Evolutionary conservation across 768 basidiomycete genomes (phyloP).

Genomic region (Tricholoma sp.): DNA sequence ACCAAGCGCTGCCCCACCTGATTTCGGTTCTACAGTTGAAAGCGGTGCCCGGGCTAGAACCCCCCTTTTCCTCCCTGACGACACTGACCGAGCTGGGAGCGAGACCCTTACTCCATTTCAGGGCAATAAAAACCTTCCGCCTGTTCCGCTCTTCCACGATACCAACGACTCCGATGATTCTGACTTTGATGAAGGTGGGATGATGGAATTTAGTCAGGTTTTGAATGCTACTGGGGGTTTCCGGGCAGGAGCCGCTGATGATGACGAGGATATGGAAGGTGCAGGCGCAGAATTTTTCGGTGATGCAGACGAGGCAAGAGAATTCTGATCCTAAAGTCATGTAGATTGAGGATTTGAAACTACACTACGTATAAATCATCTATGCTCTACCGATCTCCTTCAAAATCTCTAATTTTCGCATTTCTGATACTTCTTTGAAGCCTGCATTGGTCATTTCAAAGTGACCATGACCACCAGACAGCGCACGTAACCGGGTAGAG

Average conservation of each 20-base stretch:
- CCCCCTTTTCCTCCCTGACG: conserved; percentile 74
- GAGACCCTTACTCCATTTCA: conserved; percentile 32
- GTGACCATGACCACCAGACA: conserved; percentile 76
- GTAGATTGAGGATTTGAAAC: conserved; percentile 2
- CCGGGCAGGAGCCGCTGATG: conserved; percentile 55
- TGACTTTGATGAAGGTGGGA: conserved; percentile 39
- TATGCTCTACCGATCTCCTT: conserved; percentile 74
- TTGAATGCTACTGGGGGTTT: conserved; percentile 54
- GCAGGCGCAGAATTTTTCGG: conserved; percentile 68
- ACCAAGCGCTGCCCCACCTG: conserved; percentile 28
- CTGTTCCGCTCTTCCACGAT: conserved; percentile 22
- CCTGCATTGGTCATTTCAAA: conserved; percentile 82
- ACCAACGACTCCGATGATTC: conserved; percentile 26
- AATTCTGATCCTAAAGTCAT: conserved; percentile 35
- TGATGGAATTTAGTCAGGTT: conserved; percentile 75
- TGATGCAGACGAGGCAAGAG: conserved; percentile 75
- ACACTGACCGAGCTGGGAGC: conserved; percentile 31
- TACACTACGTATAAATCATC: conserved; percentile 11
- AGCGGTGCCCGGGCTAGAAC: conserved; percentile 37
- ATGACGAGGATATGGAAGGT: conserved; percentile 74
- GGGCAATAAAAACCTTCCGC: conserved; percentile 5
- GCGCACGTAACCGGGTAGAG: conserved; percentile 67
- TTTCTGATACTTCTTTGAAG: conserved; percentile 60
- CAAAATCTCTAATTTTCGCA: conserved; percentile 66
- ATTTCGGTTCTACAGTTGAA: conserved; percentile 18